Evolutionary conservation across 2,329 filamentous ascomycete genomes (phyloP).

Genomic region (Cladophialophora chaetospira): DNA sequence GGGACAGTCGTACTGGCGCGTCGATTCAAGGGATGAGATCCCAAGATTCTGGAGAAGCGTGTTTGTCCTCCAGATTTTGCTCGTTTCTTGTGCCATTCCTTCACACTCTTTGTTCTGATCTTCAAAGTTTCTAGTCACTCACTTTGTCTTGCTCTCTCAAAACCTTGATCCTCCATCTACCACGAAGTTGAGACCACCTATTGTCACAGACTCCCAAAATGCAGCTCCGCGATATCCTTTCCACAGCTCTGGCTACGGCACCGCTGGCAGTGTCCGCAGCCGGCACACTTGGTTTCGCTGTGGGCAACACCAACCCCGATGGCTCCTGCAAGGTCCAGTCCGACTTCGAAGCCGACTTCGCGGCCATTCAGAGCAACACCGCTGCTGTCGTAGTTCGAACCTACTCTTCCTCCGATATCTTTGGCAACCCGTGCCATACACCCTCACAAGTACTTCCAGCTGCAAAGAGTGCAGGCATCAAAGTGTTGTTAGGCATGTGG

Average conservation of each 20-base stretch:
- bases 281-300: conserved; percentile 64
- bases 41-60: conserved; percentile 2
- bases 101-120: conserved; percentile 1
- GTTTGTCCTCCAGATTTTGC: neutral
- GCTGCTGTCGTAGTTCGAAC: conserved; percentile 62
- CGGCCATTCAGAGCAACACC: conserved; percentile 55
- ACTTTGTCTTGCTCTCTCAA: neutral
- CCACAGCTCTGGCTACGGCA: conserved; percentile 45
- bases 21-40: neutral
- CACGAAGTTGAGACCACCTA: too few relatives aligned
- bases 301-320: conserved; percentile 65
- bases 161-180: neutral
- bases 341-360: conserved; percentile 69
- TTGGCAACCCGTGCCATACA: conserved; percentile 55
- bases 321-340: conserved; percentile 62
- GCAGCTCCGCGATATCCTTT: conserved; percentile 47
- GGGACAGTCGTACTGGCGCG: neutral
- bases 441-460: conserved; percentile 65
- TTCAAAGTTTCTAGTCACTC: neutral
- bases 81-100: conserved; percentile 3
- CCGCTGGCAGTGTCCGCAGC: conserved; percentile 54
- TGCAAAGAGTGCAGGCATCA: conserved; percentile 64
- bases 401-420: conserved; percentile 63
- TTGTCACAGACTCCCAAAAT: conserved; percentile 39
- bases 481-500: conserved; percentile 73